Percentiles rank a stretch among this genome's conserved stretches.
These are phyloP conservation scores for Monosporascus sp. DNA, from an alignment of 2,329 filamentous ascomycete species.

Conservation along the genomic window DNA sequence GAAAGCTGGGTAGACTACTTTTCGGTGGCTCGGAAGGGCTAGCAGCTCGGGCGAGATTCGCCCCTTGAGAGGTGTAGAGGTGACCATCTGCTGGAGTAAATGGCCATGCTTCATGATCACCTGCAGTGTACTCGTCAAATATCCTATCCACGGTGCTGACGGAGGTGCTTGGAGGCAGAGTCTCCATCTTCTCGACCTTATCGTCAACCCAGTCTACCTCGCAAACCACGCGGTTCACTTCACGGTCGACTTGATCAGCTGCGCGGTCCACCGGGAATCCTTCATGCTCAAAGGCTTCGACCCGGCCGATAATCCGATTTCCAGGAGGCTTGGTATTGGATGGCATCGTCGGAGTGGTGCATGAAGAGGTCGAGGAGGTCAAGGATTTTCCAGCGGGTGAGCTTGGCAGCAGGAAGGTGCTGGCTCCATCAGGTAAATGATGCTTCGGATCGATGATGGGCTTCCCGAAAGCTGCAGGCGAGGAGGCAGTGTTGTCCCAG, in stretches of 20 bases:
- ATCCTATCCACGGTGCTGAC: constrained; percentile 28
- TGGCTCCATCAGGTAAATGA: not conserved
- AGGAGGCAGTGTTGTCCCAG: not conserved
- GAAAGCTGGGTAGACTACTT: not conserved
- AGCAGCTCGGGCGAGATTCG: not conserved
- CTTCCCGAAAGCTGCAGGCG: not conserved
- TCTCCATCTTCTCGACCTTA: constrained; percentile 1
- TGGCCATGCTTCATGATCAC: not conserved
- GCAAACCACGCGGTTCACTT: too few relatives aligned
- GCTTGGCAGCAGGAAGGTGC: not conserved
- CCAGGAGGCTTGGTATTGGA: not conserved
- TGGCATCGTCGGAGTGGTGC: not conserved
- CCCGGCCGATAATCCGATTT: not conserved
- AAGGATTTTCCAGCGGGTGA: not conserved
- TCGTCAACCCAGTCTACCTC: not conserved
- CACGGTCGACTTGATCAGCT: not conserved
- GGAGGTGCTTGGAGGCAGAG: constrained; percentile 13
- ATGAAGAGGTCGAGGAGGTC: not conserved
- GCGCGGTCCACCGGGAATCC: not conserved
- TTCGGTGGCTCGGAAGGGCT: constrained; percentile 1
- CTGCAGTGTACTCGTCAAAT: constrained; percentile 23
- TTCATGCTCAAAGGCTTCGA: not conserved
- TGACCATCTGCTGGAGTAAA: constrained; percentile 1
- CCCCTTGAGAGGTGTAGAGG: constrained; percentile 1
- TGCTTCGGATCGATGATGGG: not conserved